Evolutionary conservation across 2,329 filamentous ascomycete genomes (phyloP), one percentile per base, ranked within the genome.

Genomic region (Exutisphaerella laricina): DNA sequence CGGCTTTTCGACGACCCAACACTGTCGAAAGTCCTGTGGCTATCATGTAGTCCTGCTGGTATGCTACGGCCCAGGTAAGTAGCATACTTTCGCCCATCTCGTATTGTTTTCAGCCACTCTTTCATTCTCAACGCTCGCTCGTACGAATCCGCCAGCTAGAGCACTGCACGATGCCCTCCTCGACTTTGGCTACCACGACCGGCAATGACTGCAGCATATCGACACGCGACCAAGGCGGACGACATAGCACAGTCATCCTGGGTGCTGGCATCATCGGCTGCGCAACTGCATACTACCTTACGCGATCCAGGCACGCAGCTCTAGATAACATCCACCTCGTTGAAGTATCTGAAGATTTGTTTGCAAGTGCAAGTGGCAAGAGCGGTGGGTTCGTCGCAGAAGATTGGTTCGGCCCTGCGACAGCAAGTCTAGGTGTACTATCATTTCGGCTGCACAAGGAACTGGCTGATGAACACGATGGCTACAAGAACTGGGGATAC

Each of bases 351-450:
- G 61, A 70, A 0, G 61, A 78, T 49, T 72, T 89, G 22, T 87
- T 89, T 63, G 74, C 78, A 8, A 85, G 81, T 21, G 84, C 85
- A 0, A 88, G 83, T 2, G 84, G 85, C 1, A 80, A 77, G 51
- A 83, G 84, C 0, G 86, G 75, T 13, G 85, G 85, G 0, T 90
- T 89, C 57, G 59, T 89, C 6, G 84, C 84, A 0, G 72, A 70
- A 23, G 82, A 89, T 61, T 89, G 84, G 58, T 62, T 60, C 17
- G 56, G 48, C 2, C 54, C 56, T 7, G 49, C 51, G 4, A 66
- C 78, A 4, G 70, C 76, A 0, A 67, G 72, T 0, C 70, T 89
- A 1, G 85, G 79, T 5, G 72, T 71, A 1, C 69, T 89, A 9
- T 85, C 81, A 29, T 90, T 85, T 58, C 72, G 73, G 4, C 72